Evolutionary conservation across 2,329 filamentous ascomycete genomes (phyloP).

Genomic region (Aspergillus costaricaensis): DNA sequence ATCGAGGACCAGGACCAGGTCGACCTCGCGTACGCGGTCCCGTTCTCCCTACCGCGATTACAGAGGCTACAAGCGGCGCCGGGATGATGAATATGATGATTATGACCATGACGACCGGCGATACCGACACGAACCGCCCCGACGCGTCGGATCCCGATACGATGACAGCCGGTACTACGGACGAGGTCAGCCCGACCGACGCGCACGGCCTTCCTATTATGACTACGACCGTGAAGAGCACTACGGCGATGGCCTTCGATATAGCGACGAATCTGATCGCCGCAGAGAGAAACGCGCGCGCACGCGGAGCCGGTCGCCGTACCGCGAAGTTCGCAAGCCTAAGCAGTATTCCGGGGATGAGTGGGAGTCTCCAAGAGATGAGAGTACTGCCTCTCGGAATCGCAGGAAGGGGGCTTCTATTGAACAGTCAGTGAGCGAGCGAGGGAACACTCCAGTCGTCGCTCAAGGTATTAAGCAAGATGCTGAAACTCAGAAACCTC

Average conservation of each 20-base stretch:
- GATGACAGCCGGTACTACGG: conserved; percentile 37
- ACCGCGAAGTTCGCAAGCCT: conserved; percentile 40
- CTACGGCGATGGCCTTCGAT: conserved; percentile 45
- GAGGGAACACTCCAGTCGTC: conserved; percentile 61
- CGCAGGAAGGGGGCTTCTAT: conserved; percentile 52
- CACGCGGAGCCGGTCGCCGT: conserved; percentile 56
- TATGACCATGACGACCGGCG: conserved; percentile 29
- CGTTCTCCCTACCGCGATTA: conserved; percentile 45
- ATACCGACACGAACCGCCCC: conserved; percentile 34
- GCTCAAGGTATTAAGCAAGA: conserved; percentile 62
- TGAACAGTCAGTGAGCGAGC: conserved; percentile 66
- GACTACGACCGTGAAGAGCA: conserved; percentile 53
- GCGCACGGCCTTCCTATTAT: conserved; percentile 48
- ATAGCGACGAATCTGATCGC: conserved; percentile 52
- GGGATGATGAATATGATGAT: conserved; percentile 41
- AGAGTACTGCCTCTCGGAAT: conserved; percentile 31
- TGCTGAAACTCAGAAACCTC: conserved; percentile 69
- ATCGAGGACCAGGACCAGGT: conserved; percentile 43
- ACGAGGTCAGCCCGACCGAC: conserved; percentile 46
- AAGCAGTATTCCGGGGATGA: conserved; percentile 43
- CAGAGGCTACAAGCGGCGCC: conserved; percentile 46
- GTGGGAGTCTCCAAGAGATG: conserved; percentile 29
- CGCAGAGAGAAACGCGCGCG: conserved; percentile 58
- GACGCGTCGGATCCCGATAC: conserved; percentile 39
- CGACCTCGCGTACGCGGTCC: conserved; percentile 40